Percentiles rank a stretch among this genome's conserved stretches.
phyloP scores from a whole-genome alignment of 2,329 filamentous ascomycete species.

The Xylariales sp. region DNA sequence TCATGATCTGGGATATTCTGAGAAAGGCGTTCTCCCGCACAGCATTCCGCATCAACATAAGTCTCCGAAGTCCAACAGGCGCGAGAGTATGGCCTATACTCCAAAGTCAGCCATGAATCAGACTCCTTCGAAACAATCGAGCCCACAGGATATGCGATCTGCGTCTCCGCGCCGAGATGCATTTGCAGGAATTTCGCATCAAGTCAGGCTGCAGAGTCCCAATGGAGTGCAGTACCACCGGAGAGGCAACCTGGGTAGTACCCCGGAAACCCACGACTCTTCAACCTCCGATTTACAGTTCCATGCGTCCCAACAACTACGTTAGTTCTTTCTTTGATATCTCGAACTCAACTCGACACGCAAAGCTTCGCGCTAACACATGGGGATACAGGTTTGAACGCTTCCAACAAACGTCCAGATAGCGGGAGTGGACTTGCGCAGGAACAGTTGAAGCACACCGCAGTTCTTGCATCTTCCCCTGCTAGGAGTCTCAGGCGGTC shows the following conservation, averaged over 20 bases:
- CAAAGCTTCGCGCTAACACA: no score
- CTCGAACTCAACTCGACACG: not conserved
- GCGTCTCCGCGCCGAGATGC: conserved; percentile 9
- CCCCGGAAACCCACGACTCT: no score
- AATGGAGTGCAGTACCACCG: no score
- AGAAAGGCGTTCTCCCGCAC: no score
- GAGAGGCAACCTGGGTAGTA: no score
- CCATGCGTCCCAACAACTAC: conserved; percentile 13
- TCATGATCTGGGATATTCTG: not conserved
- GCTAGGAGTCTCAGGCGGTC: conserved; percentile 22
- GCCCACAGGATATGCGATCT: conserved; percentile 16
- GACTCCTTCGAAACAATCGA: conserved; percentile 15
- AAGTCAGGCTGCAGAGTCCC: conserved; percentile 12
- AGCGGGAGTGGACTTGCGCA: conserved; percentile 10
- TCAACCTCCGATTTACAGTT: no score
- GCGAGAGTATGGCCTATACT: conserved; percentile 15
- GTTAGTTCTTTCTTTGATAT: conserved; percentile 22
- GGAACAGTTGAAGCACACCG: conserved; percentile 15
- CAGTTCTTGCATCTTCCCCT: conserved; percentile 19
- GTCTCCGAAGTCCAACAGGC: conserved; percentile 4
- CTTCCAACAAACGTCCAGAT: no score
- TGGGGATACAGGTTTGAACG: no score
- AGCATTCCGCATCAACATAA: not conserved
- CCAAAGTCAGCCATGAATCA: conserved; percentile 12
- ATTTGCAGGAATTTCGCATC: conserved; percentile 11